Conservation (phyloP, 2,329 filamentous ascomycete genomes). For the Paecilomyces variotii region DNA sequence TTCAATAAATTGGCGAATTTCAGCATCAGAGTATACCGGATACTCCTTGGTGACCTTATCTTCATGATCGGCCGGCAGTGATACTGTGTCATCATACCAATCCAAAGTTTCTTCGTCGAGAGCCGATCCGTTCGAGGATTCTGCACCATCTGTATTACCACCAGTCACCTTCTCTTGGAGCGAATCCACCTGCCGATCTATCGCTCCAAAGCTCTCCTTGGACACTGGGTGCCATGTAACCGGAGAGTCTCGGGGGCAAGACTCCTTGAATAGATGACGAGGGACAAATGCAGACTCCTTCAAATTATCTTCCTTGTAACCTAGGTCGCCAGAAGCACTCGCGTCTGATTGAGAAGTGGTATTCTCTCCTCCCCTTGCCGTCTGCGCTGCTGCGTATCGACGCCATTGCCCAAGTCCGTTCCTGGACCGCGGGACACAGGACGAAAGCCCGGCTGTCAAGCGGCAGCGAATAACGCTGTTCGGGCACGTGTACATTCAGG, state of each 20-base stretch:
- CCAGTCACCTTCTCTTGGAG: not conserved
- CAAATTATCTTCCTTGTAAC: not conserved
- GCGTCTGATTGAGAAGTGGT: not conserved
- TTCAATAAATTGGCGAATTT: not conserved
- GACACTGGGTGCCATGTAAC: not conserved
- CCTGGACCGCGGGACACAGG: conserved; percentile 11
- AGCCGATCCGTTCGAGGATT: not conserved
- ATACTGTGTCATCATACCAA: not conserved
- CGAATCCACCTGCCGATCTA: not conserved
- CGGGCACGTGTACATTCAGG: conserved; percentile 31
- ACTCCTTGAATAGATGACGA: not conserved
- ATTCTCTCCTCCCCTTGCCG: not conserved
- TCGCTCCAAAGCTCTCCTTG: not conserved
- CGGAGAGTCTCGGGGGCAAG: not conserved
- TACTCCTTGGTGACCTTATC: conserved; percentile 1
- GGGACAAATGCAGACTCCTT: not conserved
- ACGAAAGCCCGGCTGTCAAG: conserved; percentile 18
- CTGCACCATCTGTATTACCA: not conserved
- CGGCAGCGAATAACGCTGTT: conserved; percentile 21
- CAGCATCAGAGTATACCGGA: not conserved
- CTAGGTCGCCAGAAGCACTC: not conserved
- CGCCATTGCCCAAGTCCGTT: conserved; percentile 13
- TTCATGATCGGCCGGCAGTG: not conserved
- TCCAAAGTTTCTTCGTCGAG: not conserved
- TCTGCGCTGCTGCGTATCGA: conserved; percentile 8